These are phyloP conservation scores for Wickerhamiella hasegawae DNA, from an alignment of 805 yeast genomes.

Conservation along the genomic window DNA sequence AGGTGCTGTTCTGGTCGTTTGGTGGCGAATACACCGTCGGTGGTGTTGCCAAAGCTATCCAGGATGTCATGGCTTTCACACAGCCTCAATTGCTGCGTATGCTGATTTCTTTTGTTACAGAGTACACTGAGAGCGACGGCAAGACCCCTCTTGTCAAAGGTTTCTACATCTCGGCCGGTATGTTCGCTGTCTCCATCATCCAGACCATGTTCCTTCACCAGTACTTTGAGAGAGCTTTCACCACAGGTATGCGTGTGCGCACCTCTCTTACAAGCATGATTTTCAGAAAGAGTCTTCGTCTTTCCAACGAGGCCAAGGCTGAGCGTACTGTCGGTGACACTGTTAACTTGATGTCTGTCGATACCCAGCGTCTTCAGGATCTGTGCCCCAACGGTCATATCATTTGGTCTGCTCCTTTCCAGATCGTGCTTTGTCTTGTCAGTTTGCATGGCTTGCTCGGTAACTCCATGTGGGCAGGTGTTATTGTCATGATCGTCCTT, in stretches of 20 bases:
- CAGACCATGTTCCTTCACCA: conserved; percentile 55
- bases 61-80: conserved; percentile 68
- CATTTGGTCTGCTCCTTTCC: conserved; percentile 90
- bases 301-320: conserved; percentile 51
- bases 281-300: conserved; percentile 49
- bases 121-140: conserved; percentile 20
- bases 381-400: conserved; percentile 62
- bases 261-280: conserved; percentile 47
- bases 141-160: conserved; percentile 37
- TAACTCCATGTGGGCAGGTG: conserved; percentile 90
- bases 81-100: conserved; percentile 71
- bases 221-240: conserved; percentile 34
- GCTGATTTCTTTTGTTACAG: conserved; percentile 46
- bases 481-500: conserved; percentile 54
- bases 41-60: conserved; percentile 52
- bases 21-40: conserved; percentile 58
- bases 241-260: conserved; percentile 47
- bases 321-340: conserved; percentile 77
- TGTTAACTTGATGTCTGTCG: conserved; percentile 89
- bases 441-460: conserved; percentile 65
- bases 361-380: conserved; percentile 77
- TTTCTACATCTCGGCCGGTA: conserved; percentile 39
- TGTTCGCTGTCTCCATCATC: conserved; percentile 45
- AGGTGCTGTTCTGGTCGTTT: conserved; percentile 54
- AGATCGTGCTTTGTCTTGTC: conserved; percentile 56